Conservation (phyloP, 805 yeast species). For the Yarrowia divulgata region DNA sequence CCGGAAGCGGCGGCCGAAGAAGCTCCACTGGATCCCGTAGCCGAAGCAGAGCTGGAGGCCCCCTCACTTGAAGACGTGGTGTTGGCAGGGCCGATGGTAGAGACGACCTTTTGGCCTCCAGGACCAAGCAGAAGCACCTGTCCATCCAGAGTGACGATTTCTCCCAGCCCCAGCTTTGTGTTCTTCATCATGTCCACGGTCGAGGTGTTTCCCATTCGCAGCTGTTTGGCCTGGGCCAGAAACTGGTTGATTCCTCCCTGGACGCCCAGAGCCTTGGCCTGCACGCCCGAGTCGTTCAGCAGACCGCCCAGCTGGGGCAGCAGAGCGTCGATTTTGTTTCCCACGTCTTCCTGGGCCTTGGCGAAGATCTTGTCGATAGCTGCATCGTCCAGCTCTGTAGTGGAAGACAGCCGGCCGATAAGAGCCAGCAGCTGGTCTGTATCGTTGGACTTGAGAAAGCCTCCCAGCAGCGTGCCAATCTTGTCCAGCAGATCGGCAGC, state of each 20-base stretch:
- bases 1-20: constrained; percentile 15
- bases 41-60: constrained; percentile 4
- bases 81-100: constrained; percentile 24
- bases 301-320: constrained; percentile 23
- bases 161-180: constrained; percentile 33
- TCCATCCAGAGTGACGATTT: constrained; percentile 4
- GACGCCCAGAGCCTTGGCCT: constrained; percentile 37
- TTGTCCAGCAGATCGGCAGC: constrained; percentile 10
- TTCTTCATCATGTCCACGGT: constrained; percentile 9
- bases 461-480: constrained; percentile 16
- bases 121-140: constrained; percentile 31
- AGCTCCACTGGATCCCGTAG: neutral
- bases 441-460: constrained; percentile 26
- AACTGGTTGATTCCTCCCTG: constrained; percentile 36
- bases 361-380: constrained; percentile 25
- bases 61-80: neutral
- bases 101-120: constrained; percentile 11
- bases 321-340: constrained; percentile 16
- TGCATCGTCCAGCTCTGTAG: constrained; percentile 9
- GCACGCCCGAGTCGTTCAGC: constrained; percentile 9
- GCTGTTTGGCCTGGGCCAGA: constrained; percentile 19
- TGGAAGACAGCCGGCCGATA: neutral
- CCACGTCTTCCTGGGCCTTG: constrained; percentile 33
- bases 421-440: neutral
- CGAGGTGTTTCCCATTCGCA: constrained; percentile 27